Base-by-base conservation (phyloP, 129 eudicot species). In the Flaveria brownii region DNA sequence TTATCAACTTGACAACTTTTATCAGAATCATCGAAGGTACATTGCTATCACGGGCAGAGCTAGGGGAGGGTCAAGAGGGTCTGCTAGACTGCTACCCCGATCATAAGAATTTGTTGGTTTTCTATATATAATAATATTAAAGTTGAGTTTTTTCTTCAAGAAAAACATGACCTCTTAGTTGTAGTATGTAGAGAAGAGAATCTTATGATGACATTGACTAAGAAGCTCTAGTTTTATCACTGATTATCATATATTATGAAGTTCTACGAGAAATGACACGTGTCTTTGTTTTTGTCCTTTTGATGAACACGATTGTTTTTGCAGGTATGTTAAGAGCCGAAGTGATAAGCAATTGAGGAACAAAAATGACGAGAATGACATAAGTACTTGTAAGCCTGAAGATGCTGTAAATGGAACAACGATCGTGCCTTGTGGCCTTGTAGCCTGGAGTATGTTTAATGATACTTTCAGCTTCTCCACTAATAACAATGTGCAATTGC, bases 361-460 rank as follows among this genome's bases (percentile, higher is more conserved):
- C 71, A 79, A 49, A 13, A 75, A 68, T 7, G 55, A 75, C 69
- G 91, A 75, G 78, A 15, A 59, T 70, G 91, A 84, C 14, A 75
- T 63, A 47, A 75, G 83, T 71, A 6, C 77, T 2, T 94, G 98
- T 83, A 75, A 84, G 61, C 98, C 98, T 70, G 98, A 94, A 81
- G 89, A 86, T 81, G 51, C n/a, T 7, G 26, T 52, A n/a, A 74
- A 89, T 68, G 90, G 84, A 41, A 59, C 2, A 28, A 70, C 88
- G 5, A 85, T 94, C 73, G 98, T 94, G 77, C 98, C 98, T 25
- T 94, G 98, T 77, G 97, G 98, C 33, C 97, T 94, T 76, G 89
- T 91, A 73, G 97, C 98, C 3, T 94, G 98, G 98, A 94, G 98
- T 81, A 82, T 94, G 89, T 94, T 94, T 78, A 94, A 94, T 70